phyloP scores from a whole-genome alignment of 495 filamentous ascomycete genomes.

The Penicillium atrosanguineum region DNA sequence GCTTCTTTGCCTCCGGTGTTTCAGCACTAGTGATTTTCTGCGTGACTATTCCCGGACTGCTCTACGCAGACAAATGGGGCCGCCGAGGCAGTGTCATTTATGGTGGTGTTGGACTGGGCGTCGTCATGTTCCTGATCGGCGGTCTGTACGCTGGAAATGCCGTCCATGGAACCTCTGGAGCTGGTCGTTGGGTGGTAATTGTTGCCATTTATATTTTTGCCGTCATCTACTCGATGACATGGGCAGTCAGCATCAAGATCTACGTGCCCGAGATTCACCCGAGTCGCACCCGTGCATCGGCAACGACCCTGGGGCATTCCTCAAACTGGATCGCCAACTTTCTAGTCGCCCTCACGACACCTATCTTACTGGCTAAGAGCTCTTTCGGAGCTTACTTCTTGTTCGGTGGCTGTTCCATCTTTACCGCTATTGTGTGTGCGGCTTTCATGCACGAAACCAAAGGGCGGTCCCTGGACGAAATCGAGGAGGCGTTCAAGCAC shows the following conservation, averaged over 20 bases:
- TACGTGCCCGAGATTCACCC: constrained; percentile 58
- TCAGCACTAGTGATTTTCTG: constrained; percentile 50
- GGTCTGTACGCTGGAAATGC: constrained; percentile 47
- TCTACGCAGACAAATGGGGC: constrained; percentile 60
- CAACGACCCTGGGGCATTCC: constrained; percentile 45
- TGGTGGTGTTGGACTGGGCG: constrained; percentile 51
- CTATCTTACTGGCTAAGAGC: constrained; percentile 56
- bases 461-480: constrained; percentile 54
- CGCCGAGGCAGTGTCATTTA: constrained; percentile 52
- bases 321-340: constrained; percentile 58
- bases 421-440: constrained; percentile 49
- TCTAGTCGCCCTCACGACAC: constrained; percentile 63
- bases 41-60: constrained; percentile 48
- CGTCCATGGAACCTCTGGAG: constrained; percentile 43
- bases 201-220: constrained; percentile 48
- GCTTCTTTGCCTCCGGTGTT: constrained; percentile 55
- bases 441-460: constrained; percentile 62
- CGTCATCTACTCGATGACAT: constrained; percentile 43
- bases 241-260: constrained; percentile 54
- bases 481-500: constrained; percentile 52
- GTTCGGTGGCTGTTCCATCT: constrained; percentile 49
- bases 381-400: constrained; percentile 60
- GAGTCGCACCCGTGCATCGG: constrained; percentile 49
- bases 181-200: constrained; percentile 56
- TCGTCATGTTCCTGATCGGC: constrained; percentile 50